Percentiles rank a stretch among this genome's conserved stretches.
Conservation (phyloP, 306 rosid species). For the Cicer judaicum region DNA sequence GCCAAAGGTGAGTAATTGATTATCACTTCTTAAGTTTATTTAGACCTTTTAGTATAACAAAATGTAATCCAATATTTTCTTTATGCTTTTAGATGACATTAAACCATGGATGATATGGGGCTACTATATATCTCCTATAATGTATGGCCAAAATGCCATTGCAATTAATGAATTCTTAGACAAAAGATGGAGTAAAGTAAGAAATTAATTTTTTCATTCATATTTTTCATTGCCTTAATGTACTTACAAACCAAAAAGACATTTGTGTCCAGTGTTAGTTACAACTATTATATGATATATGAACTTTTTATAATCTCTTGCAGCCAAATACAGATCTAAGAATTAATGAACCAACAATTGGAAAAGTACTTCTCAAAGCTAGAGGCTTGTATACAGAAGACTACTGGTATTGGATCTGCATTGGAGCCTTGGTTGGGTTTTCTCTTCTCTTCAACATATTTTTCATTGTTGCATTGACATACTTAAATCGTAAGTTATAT, state of each 20-base stretch:
- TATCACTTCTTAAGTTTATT: constrained; percentile 14
- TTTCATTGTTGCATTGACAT: constrained; percentile 61
- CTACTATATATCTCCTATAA: constrained; percentile 76
- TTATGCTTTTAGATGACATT: constrained; percentile 60
- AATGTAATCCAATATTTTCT: background rate
- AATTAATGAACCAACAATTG: constrained; percentile 58
- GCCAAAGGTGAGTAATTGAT: constrained; percentile 51
- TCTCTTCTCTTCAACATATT: constrained; percentile 66
- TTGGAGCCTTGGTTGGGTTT: constrained; percentile 70
- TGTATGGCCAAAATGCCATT: constrained; percentile 91
- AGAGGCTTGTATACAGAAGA: constrained; percentile 67
- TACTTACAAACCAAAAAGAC: constrained; percentile 1
- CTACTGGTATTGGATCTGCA: constrained; percentile 74
- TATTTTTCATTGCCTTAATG: background rate
- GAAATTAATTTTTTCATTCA: constrained; percentile 23
- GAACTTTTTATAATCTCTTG: constrained; percentile 19
- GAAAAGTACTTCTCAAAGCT: constrained; percentile 61
- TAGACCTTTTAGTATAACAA: background rate
- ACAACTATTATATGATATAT: constrained; percentile 1
- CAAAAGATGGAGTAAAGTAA: constrained; percentile 74
- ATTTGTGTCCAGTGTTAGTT: background rate
- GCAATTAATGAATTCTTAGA: constrained; percentile 82
- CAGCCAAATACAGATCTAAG: constrained; percentile 64
- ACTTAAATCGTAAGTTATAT: constrained; percentile 60
- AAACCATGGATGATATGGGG: constrained; percentile 82